Conservation (phyloP, 2,329 filamentous ascomycete species). For the Thermoascus crustaceus region DNA sequence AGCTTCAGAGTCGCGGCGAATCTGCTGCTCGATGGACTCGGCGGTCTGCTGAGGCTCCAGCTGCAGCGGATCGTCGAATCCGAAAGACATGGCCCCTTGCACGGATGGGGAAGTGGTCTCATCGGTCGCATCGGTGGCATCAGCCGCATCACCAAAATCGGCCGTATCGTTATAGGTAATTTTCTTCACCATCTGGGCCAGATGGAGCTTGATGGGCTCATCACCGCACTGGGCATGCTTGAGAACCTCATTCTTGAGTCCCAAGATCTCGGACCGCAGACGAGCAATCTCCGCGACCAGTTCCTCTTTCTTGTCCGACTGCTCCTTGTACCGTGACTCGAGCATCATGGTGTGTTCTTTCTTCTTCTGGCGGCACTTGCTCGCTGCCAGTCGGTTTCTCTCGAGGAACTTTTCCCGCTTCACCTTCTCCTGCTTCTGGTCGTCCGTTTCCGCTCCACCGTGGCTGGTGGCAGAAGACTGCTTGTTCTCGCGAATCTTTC, state of each 20-base stretch:
- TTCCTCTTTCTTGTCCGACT: slow-evolving; percentile 24
- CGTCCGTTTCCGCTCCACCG: slow-evolving; percentile 17
- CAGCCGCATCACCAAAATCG: slow-evolving; percentile 8
- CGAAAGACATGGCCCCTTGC: slow-evolving; percentile 19
- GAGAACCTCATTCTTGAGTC: slow-evolving; percentile 33
- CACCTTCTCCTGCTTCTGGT: slow-evolving; percentile 21
- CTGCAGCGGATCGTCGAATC: slow-evolving; percentile 25
- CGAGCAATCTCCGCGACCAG: slow-evolving; percentile 27
- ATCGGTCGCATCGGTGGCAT: slow-evolving; percentile 7
- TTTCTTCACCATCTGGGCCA: slow-evolving; percentile 31
- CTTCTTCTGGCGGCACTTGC: slow-evolving; percentile 56
- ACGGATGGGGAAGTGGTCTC: slow-evolving; percentile 6
- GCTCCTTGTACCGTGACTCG: slow-evolving; percentile 33
- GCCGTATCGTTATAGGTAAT: slow-evolving; percentile 23
- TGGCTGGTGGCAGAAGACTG: slow-evolving; percentile 11
- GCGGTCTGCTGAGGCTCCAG: slow-evolving; percentile 15
- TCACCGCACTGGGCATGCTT: slow-evolving; percentile 33
- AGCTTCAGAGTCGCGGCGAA: slow-evolving; percentile 22
- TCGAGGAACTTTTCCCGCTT: slow-evolving; percentile 48
- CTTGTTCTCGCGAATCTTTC: slow-evolving; percentile 12
- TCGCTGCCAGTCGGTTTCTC: slow-evolving; percentile 51
- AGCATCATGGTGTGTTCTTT: slow-evolving; percentile 49
- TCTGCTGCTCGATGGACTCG: slow-evolving; percentile 19
- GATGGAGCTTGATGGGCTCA: slow-evolving; percentile 28
- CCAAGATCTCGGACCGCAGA: slow-evolving; percentile 30